Conservation (phyloP, 192 early-diverging fungal genomes). For the Coemansia sp. region DNA sequence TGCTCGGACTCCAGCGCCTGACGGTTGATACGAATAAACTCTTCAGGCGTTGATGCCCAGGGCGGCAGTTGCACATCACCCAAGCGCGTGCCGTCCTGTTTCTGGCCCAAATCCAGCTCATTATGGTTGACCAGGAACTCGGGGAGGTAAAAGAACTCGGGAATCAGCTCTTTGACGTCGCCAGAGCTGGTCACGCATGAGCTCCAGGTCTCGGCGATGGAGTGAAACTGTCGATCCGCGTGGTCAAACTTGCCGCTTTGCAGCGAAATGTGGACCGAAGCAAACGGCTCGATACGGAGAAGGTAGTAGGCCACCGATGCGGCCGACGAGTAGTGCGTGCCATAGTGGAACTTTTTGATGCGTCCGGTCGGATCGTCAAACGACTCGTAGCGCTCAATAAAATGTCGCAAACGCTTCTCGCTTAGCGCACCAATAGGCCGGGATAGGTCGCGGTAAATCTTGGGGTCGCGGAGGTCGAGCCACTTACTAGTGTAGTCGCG, state of each 20-base stretch:
- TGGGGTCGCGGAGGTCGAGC: constrained; percentile 74
- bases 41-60: constrained; percentile 76
- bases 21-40: constrained; percentile 81
- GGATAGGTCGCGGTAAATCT: constrained; percentile 80
- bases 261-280: constrained; percentile 48
- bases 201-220: constrained; percentile 69
- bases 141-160: constrained; percentile 94
- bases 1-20: constrained; percentile 77
- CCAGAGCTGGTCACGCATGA: constrained; percentile 71
- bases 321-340: constrained; percentile 95
- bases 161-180: constrained; percentile 90
- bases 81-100: constrained; percentile 58
- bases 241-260: constrained; percentile 80
- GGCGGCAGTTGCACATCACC: constrained; percentile 74
- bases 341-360: constrained; percentile 78
- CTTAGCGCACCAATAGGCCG: constrained; percentile 89
- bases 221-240: constrained; percentile 76
- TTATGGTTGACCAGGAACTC: constrained; percentile 83
- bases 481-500: constrained; percentile 71
- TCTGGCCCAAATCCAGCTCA: constrained; percentile 57
- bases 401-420: constrained; percentile 35
- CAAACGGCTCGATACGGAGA: constrained; percentile 87
- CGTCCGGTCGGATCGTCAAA: constrained; percentile 62
- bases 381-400: constrained; percentile 55
- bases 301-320: constrained; percentile 86